Conservation (phyloP, 257 asterid species). For the Leptodermis oblonga region DNA sequence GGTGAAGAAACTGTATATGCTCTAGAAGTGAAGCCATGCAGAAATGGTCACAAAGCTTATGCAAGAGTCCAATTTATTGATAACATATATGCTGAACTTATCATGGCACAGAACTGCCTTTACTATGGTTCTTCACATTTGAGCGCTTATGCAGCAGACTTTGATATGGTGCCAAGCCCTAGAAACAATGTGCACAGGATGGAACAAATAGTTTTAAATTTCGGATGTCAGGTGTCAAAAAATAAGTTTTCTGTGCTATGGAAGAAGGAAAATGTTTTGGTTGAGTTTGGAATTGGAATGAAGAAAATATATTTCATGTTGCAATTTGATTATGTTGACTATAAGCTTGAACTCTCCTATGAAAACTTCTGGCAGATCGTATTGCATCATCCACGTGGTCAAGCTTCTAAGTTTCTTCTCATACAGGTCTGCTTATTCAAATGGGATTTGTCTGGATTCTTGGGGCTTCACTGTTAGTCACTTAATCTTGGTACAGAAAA, state of each 20-base stretch:
- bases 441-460: not conserved
- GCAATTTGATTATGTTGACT: conserved; percentile 22
- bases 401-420: conserved; percentile 37
- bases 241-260: conserved; percentile 48
- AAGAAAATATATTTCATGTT: conserved; percentile 49
- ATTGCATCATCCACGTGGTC: conserved; percentile 32
- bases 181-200: conserved; percentile 28
- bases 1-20: conserved; percentile 49
- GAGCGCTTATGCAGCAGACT: conserved; percentile 40
- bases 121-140: conserved; percentile 52
- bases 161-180: conserved; percentile 35
- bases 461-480: not conserved
- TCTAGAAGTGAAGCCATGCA: conserved; percentile 48
- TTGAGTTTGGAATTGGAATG: conserved; percentile 56
- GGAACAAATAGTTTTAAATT: conserved; percentile 38
- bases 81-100: conserved; percentile 23
- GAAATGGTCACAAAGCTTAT: conserved; percentile 41
- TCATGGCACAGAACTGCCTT: conserved; percentile 33
- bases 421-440: conserved; percentile 56
- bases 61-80: conserved; percentile 66
- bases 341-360: conserved; percentile 68
- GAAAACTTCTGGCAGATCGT: conserved; percentile 75
- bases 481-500: not conserved
- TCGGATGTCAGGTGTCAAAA: conserved; percentile 64
- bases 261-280: conserved; percentile 44